Conservation (phyloP, 2,329 filamentous ascomycete genomes). For the Cylindrodendrum hubeiense region DNA sequence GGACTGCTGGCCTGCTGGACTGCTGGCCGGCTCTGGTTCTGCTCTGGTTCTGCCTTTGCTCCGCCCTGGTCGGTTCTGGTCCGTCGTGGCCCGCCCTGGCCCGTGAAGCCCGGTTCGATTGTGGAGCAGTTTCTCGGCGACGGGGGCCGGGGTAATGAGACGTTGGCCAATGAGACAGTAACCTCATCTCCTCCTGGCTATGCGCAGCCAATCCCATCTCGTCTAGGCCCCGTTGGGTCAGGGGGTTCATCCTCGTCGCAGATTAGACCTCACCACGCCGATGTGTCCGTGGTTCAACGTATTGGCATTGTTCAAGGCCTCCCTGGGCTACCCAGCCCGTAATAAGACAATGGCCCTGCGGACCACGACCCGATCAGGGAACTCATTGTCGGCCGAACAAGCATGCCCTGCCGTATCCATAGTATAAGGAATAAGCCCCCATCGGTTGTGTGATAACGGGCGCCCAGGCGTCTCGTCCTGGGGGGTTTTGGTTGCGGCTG, state of each 20-base stretch:
- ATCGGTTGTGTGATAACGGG: neutral
- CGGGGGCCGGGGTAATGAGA: conserved; percentile 40
- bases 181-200: conserved; percentile 38
- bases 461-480: neutral
- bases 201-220: conserved; percentile 38
- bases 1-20: conserved; percentile 5
- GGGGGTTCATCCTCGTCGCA: conserved; percentile 32
- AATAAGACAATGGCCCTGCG: conserved; percentile 33
- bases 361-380: conserved; percentile 33
- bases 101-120: conserved; percentile 26
- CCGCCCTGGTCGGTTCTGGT: conserved; percentile 10
- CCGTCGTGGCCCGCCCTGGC: conserved; percentile 30
- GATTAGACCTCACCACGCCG: conserved; percentile 35
- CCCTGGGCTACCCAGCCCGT: conserved; percentile 2
- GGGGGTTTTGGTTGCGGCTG: too few relatives aligned
- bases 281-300: conserved; percentile 22
- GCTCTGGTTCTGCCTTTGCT: conserved; percentile 22
- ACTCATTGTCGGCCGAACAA: conserved; percentile 17
- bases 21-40: conserved; percentile 22
- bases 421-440: conserved; percentile 19
- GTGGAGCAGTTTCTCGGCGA: conserved; percentile 27
- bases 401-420: conserved; percentile 5
- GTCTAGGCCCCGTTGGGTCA: conserved; percentile 32
- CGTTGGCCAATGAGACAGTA: conserved; percentile 42
- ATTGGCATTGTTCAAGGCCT: conserved; percentile 1